Evolutionary conservation across 257 asterid genomes (phyloP), one percentile per base, ranked within the genome.

Genomic region (Solanum virginianum): DNA sequence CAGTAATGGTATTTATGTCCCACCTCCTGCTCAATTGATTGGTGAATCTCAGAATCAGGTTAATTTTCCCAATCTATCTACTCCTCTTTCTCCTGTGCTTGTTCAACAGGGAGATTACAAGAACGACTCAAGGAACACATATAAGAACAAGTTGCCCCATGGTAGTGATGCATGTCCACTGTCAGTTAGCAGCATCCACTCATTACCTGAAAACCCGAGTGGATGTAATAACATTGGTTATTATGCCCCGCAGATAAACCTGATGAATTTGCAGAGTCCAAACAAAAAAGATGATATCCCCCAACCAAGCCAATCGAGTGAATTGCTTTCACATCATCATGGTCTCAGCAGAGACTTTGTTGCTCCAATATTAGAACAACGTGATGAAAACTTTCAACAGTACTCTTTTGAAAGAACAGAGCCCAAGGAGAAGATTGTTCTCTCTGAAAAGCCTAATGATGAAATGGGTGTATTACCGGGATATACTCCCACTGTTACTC

Each of bases 111-210:
- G 29, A 54, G 91, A 90, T 87, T 32, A 69, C 83, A 87, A 80
- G 84, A 86, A 71, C 77, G 91, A 68, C 72, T 80, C 80, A 24
- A 20, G 68, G 18, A 83, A 59, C 39, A 26, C 86, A 36, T 80
- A 71, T 47, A 75, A 75, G 43, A 85, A 29, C 80, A 86, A 75
- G 81, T 82, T 88, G 84, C 85, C 90, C 60, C 85, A 29, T 80
- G 88, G 88, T 68, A 88, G 89, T 88, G 70, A 57, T 45, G 93
- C 88, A 84, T 79, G 89, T 83, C 87, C 89, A 62, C 26, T 41
- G 77, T 69, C 59, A 41, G 84, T 88, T 83, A 70, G 80, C 86
- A 84, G 86, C 83, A 83, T 83, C 83, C 80, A 80, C 65, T 60
- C 85, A 75, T 86, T 89, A 29, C 84, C 87, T 43, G 89, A 88